Evolutionary conservation across 352 stramenopile genomes (phyloP).

Genomic region (Globisporangium irregulare): DNA sequence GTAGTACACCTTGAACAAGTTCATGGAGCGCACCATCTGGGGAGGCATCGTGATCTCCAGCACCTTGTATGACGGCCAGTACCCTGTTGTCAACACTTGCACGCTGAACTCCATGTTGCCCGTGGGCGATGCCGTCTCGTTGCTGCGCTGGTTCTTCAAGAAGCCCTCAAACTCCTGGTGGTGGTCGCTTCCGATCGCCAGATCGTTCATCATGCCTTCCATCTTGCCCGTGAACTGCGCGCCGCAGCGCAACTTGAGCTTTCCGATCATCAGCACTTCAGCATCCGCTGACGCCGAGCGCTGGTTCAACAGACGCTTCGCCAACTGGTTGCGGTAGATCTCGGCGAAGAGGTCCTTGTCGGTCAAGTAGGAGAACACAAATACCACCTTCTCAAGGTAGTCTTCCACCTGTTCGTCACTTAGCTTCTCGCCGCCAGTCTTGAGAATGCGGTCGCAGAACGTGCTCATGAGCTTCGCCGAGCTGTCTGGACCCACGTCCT

Average conservation of each 20-base stretch:
- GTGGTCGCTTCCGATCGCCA: conserved; percentile 96
- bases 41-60: conserved; percentile 95
- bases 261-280: conserved; percentile 99
- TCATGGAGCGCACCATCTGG: conserved; percentile 94
- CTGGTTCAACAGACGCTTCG: conserved; percentile 98
- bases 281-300: conserved; percentile 97
- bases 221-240: conserved; percentile 99
- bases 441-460: conserved; percentile 99
- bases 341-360: conserved; percentile 99
- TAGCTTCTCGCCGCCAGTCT: conserved; percentile 97
- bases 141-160: conserved; percentile 84
- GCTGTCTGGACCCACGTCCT: conserved; percentile 95
- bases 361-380: conserved; percentile 98
- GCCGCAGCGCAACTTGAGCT: conserved; percentile 98
- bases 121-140: conserved; percentile 36
- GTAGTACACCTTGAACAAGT: conserved; percentile 96
- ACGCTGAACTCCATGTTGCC: conserved; percentile 94
- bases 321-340: conserved; percentile 98
- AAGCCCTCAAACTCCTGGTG: conserved; percentile 95
- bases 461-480: conserved; percentile 99
- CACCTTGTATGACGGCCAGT: conserved; percentile 98
- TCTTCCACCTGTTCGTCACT: conserved; percentile 97
- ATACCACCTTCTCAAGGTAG: conserved; percentile 97
- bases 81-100: conserved; percentile 98
- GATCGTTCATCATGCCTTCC: conserved; percentile 99